Base-by-base conservation (phyloP, 129 eudicot genomes). In the Flaveria ramosissima region DNA sequence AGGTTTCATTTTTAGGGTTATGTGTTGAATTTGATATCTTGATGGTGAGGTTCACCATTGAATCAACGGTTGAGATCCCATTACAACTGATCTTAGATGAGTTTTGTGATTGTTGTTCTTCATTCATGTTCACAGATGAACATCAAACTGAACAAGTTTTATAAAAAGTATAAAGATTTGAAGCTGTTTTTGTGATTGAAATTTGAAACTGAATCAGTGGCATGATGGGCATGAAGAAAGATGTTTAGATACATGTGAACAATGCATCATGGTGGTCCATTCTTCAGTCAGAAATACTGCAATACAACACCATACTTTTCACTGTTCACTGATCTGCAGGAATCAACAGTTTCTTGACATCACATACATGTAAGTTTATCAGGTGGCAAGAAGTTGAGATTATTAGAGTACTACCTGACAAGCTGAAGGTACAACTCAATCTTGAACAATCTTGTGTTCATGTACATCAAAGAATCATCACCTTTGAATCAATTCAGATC, bases 221-320 rank as follows among this genome's bases (percentile, higher is more conserved):
- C 65, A 78, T 61, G 77, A 78, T 78, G 71, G 71, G 60, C 70
- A 80, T 73, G 85, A 73, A 85, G 73, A 76, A 76, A 76, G 48
- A 51, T 74, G 72, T 14, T 61, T 7, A 24, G 43, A 76, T 76
- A 76, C 80, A 76, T 76, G 80, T 65, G 78, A 82, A 78, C 81
- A 85, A 87, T 81, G 87, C 84, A 90, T 87, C 87, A 83, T 89
- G 77, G 75, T 43, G 82, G 80, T 78, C 83, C 75, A 47, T 57
- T 76, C 41, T 36, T 36, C 41, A 36, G 41, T 36, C 41, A 36
- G 52, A 26, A 72, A 60, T 70, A 77, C 53, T 36, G 82, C 78
- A 71, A 46, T 57, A 81, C 80, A 67, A 74, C 62, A 77, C 78
- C 81, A 77, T 89, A 86, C 82, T 86, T 39, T 56, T 56, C 75